A percentile compares a stretch with the other conserved stretches of the same genome.
Conservation (phyloP, 768 basidiomycete genomes). For the Sarcodon aspratus region DNA sequence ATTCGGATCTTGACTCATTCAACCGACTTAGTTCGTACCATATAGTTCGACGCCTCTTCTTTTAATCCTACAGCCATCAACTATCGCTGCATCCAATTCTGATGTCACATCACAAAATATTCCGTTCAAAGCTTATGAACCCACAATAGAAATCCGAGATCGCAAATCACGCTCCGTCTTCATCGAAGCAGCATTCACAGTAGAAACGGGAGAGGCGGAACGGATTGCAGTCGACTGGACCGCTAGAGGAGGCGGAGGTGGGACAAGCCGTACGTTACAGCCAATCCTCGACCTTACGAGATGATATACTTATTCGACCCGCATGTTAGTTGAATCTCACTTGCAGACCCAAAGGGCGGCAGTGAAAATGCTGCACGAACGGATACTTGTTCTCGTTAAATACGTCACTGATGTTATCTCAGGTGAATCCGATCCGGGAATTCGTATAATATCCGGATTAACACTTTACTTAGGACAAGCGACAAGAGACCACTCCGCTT, state of each 20-base stretch:
- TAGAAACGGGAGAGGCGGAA: constrained; percentile 98
- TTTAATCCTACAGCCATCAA: constrained; percentile 53
- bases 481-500: constrained; percentile 64
- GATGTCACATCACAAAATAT: constrained; percentile 61
- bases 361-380: constrained; percentile 92
- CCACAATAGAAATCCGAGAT: constrained; percentile 76
- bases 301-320: constrained; percentile 2
- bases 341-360: constrained; percentile 89
- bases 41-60: constrained; percentile 88
- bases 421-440: constrained; percentile 32
- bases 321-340: constrained; percentile 72
- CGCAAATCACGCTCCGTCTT: constrained; percentile 69
- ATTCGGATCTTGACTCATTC: not conserved
- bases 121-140: constrained; percentile 91
- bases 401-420: constrained; percentile 73
- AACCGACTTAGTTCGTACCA: constrained; percentile 51
- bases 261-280: constrained; percentile 56
- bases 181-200: constrained; percentile 74
- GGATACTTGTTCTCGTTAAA: constrained; percentile 75
- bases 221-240: constrained; percentile 98
- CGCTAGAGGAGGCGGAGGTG: constrained; percentile 74
- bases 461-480: constrained; percentile 41
- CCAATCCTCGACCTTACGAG: not conserved
- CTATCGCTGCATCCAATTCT: constrained; percentile 28
- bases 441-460: not conserved